Evolutionary conservation across 108 stramenopile genomes (phyloP), one percentile per base, ranked within the genome.

Genomic region (Stephanodiscus minutulus): DNA sequence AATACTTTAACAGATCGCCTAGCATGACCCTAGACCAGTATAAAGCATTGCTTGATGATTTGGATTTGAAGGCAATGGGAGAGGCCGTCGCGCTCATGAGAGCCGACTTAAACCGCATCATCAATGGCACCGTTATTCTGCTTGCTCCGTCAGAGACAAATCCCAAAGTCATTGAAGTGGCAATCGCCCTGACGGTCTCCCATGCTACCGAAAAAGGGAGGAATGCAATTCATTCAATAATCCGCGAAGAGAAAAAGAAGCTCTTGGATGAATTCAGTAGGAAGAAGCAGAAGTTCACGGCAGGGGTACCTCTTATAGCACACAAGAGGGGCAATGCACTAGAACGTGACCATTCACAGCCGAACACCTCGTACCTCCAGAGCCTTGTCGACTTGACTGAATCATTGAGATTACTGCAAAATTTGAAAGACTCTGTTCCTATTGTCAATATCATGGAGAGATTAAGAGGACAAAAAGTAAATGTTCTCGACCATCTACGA

Each of bases 261-360:
- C 47, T 70, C 17, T 37, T 59, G 35, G 70, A 71, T 53, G 77
- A 78, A 33, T 78, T 78, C 47, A 60, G 61, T 37, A 63, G 77
- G 66, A 78, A 71, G 41, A 70, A 71, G 29, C 41, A 59, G 15
- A 78, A 78, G 27, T 21, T 60, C 15, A 66, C 31, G 21, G 69
- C 77, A 27, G 77, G 77, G 18, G 77, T 71, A 25, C 69, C 64
- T 43, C 29, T 78, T 21, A 31, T 49, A 50, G 28, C 70, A 37
- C 35, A 5, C 11, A 78, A 54, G n/a, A 43, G 1, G 5, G 48
- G 11, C n/a, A 54, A 0, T 48, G 20, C 12, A 63, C 20, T 36
- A 1, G 35, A 70, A 44, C 28, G 3, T 7, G 47, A 11, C 22
- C 46, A 28, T 9, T 37, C 20, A 46, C 22, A 15, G 31, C 15